Conservation (phyloP, 768 basidiomycete species). For the Rhizopogon sp. region DNA sequence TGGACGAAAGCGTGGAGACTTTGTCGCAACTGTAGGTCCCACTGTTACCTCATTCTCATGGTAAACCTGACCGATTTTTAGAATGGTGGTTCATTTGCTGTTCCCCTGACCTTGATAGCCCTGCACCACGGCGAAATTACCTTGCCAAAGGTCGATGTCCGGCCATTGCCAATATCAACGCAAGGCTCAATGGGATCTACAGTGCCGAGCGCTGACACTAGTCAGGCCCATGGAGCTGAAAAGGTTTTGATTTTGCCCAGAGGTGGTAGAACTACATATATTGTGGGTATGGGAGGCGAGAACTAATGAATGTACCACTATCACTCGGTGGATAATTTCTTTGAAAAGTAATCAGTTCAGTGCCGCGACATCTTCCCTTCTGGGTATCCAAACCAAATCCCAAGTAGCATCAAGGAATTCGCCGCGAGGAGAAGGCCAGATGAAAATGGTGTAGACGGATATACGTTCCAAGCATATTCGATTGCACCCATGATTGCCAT, state of each 20-base stretch:
- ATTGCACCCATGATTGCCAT: slow-evolving; percentile 53
- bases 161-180: slow-evolving; percentile 49
- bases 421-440: slow-evolving; percentile 51
- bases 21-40: slow-evolving; percentile 57
- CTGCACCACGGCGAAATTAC: slow-evolving; percentile 77
- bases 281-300: slow-evolving; percentile 62
- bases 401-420: slow-evolving; percentile 47
- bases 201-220: slow-evolving; percentile 67
- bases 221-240: slow-evolving; percentile 83
- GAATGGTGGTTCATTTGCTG: slow-evolving; percentile 56
- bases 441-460: slow-evolving; percentile 70
- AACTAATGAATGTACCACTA: slow-evolving; percentile 8
- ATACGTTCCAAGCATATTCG: slow-evolving; percentile 88
- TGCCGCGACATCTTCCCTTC: slow-evolving; percentile 25
- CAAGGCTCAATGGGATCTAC: slow-evolving; percentile 53
- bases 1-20: slow-evolving; percentile 84
- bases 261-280: slow-evolving; percentile 76
- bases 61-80: slow-evolving; percentile 22
- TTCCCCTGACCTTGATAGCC: slow-evolving; percentile 77
- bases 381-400: slow-evolving; percentile 49
- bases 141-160: slow-evolving; percentile 69
- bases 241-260: slow-evolving; percentile 78
- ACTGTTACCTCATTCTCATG: background rate
- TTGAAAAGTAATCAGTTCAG: background rate
- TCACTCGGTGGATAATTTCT: background rate